These are phyloP conservation scores for Clitoria ternatea DNA, from an alignment of 306 rosid genomes.

Conservation along the genomic window DNA sequence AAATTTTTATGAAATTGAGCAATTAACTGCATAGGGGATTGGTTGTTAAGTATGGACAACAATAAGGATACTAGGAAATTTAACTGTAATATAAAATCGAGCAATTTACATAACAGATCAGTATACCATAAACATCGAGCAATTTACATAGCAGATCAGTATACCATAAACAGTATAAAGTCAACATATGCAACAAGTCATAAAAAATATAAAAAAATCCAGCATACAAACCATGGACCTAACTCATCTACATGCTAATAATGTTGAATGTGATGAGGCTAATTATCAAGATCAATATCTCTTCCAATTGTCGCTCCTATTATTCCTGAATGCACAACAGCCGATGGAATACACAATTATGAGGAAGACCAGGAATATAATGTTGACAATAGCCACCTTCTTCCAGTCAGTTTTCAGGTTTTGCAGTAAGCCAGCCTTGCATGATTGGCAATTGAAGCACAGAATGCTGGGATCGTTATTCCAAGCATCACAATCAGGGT, in stretches of 20 bases:
- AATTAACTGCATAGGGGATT: too few species aligned
- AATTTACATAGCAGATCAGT: slow-evolving; percentile 27
- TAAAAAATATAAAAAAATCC: not conserved
- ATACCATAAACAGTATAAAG: slow-evolving; percentile 3
- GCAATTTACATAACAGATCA: too few species aligned
- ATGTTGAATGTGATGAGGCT: not conserved
- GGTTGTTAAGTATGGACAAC: too few species aligned
- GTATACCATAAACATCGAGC: too few species aligned
- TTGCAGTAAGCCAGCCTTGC: slow-evolving; percentile 81
- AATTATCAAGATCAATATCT: too few species aligned
- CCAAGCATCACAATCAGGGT: slow-evolving; percentile 63
- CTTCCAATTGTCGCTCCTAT: slow-evolving; percentile 48
- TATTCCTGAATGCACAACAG: slow-evolving; percentile 85
- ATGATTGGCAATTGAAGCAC: slow-evolving; percentile 76
- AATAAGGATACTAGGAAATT: not conserved
- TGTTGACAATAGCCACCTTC: slow-evolving; percentile 56
- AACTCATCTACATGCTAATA: slow-evolving; percentile 31
- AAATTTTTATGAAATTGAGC: too few species aligned
- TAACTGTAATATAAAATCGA: too few species aligned
- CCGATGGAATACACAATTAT: slow-evolving; percentile 68
- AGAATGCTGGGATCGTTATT: slow-evolving; percentile 24
- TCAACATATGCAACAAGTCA: not conserved
- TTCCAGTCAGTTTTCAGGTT: slow-evolving; percentile 65
- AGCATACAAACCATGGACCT: slow-evolving; percentile 13
- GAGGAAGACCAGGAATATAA: slow-evolving; percentile 55